phyloP scores from a whole-genome alignment of 306 rosid species.

The Cicer cuneatum region DNA sequence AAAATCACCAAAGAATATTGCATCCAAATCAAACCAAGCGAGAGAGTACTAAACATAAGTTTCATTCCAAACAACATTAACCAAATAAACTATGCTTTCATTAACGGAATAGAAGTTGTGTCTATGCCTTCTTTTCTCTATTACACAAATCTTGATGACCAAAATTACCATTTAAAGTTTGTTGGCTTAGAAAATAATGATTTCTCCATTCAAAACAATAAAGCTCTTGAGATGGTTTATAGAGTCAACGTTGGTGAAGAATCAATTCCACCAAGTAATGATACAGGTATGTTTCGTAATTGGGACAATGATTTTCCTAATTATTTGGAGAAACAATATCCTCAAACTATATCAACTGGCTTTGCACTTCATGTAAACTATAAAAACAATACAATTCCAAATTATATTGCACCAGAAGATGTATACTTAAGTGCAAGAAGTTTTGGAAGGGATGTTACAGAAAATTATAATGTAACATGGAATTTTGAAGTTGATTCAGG shows the following conservation, averaged over 20 bases:
- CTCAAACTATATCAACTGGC: accelerated
- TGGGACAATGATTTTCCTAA: neutral
- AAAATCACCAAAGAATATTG: constrained; percentile 43
- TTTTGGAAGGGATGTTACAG: neutral
- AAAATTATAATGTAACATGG: constrained; percentile 28
- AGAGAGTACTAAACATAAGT: constrained; percentile 45
- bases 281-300: constrained; percentile 28
- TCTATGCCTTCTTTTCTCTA: constrained; percentile 67
- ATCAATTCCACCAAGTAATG: accelerated
- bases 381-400: neutral
- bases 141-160: neutral
- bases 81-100: constrained; percentile 45
- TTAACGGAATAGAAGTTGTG: constrained; percentile 64
- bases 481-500: constrained; percentile 13
- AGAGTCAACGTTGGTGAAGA: constrained; percentile 6
- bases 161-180: neutral
- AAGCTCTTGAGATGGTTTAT: constrained; percentile 14
- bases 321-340: neutral
- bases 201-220: neutral
- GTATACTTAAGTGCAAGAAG: constrained; percentile 15
- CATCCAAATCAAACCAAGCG: constrained; percentile 17
- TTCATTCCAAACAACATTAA: constrained; percentile 46
- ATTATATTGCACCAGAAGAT: neutral
- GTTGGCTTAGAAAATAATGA: accelerated
- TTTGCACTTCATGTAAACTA: accelerated